Conservation (phyloP, 495 filamentous ascomycete species). For the Penicillium flavigenum region DNA sequence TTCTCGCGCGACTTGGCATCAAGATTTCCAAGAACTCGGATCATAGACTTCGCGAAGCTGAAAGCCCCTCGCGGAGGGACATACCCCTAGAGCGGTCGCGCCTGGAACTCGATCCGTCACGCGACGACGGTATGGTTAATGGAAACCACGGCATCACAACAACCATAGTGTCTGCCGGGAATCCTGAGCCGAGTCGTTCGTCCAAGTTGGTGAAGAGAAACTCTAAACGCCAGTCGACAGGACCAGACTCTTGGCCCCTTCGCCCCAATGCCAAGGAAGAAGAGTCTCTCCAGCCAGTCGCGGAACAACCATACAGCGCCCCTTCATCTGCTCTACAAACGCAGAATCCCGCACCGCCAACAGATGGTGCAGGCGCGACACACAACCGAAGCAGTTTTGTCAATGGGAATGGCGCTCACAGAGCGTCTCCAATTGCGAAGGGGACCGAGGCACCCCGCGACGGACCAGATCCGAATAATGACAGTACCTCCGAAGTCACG, state of each 20-base stretch:
- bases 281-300: slow-evolving; percentile 15
- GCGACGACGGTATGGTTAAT: slow-evolving; percentile 21
- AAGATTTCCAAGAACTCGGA: slow-evolving; percentile 39
- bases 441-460: slow-evolving; percentile 17
- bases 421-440: slow-evolving; percentile 14
- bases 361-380: neutral
- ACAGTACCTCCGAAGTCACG: slow-evolving; percentile 24
- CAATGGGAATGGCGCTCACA: slow-evolving; percentile 13
- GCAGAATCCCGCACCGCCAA: slow-evolving; percentile 14
- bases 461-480: slow-evolving; percentile 24
- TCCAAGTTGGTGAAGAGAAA: slow-evolving; percentile 34
- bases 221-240: slow-evolving; percentile 24
- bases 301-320: slow-evolving; percentile 17
- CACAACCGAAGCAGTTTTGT: slow-evolving; percentile 12
- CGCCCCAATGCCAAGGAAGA: slow-evolving; percentile 15
- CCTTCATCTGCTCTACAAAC: slow-evolving; percentile 16
- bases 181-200: slow-evolving; percentile 17
- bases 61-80: slow-evolving; percentile 34
- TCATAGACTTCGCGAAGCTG: slow-evolving; percentile 33
- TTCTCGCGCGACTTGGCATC: slow-evolving; percentile 45
- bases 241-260: slow-evolving; percentile 35
- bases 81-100: slow-evolving; percentile 39
- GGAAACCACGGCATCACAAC: slow-evolving; percentile 20
- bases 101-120: slow-evolving; percentile 30
- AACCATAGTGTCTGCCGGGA: slow-evolving; percentile 21